These are phyloP conservation scores for Somion occarium DNA, from an alignment of 1,284 basidiomycete genomes.

Conservation along the genomic window DNA sequence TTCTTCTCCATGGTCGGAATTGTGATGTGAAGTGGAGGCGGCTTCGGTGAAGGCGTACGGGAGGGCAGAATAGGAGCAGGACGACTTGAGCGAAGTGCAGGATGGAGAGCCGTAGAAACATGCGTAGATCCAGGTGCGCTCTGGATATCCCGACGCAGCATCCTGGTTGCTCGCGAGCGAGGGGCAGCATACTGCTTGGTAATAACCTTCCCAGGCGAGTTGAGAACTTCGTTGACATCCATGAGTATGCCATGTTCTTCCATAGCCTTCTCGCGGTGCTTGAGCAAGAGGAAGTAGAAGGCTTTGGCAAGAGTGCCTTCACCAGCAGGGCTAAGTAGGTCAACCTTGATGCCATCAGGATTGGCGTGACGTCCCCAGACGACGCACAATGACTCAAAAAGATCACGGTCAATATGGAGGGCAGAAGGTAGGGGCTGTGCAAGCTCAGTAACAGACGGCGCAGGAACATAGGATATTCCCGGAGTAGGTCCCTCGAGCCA, in stretches of 20 bases:
- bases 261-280: slow-evolving; percentile 73
- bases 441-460: slow-evolving; percentile 63
- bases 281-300: slow-evolving; percentile 84
- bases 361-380: slow-evolving; percentile 77
- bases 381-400: slow-evolving; percentile 84
- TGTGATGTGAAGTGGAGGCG: slow-evolving; percentile 16
- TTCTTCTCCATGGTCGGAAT: slow-evolving; percentile 16
- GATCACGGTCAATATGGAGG: slow-evolving; percentile 79
- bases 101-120: slow-evolving; percentile 15
- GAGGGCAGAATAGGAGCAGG: slow-evolving; percentile 23
- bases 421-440: slow-evolving; percentile 64
- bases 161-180: slow-evolving; percentile 14
- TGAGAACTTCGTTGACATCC: slow-evolving; percentile 31
- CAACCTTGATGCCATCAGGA: slow-evolving; percentile 52
- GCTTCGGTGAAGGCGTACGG: slow-evolving; percentile 30
- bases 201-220: slow-evolving; percentile 33
- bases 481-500: slow-evolving; percentile 61
- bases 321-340: slow-evolving; percentile 60
- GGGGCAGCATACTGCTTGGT: slow-evolving; percentile 44
- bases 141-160: neutral
- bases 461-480: slow-evolving; percentile 50
- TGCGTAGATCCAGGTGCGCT: slow-evolving; percentile 2
- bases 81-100: slow-evolving; percentile 17
- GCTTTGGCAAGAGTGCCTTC: slow-evolving; percentile 84
- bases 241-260: slow-evolving; percentile 56